Base-by-base conservation (phyloP, 2,329 filamentous ascomycete genomes). In the Paracoccidioides brasiliensis region DNA sequence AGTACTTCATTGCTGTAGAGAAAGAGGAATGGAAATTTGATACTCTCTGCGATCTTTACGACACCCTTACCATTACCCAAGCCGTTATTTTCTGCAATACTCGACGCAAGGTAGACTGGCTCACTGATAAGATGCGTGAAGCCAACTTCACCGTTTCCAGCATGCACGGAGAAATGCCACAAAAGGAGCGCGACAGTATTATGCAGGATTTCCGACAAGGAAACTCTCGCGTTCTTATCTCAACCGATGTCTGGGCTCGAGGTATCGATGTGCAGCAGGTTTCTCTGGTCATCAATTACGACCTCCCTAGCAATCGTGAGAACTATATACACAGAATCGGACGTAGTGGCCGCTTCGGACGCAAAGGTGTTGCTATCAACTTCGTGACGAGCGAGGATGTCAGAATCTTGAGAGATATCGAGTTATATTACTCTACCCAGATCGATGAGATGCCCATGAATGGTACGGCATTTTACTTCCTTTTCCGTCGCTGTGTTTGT, bases 1-100 rank as follows among this genome's bases (percentile, higher is more conserved):
- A 98, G 72, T 98, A 96, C 78, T 98, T 96, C 70, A 97, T 98
- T 66, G 93, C 93, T 1, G 93, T 97, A 22, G 93, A 98, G 74
- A 97, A 96, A 78, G 93, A 98, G 72, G 93, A 97, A 70, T 98
- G 93, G 93, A 98, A 98, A 73, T 95, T 98, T 64, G 93, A 98
- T 71, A 98, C 93, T 2, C 83, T 98, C 4, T 97, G 90, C 73
- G 93, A 98, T 75, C 84, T 98, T 56, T 98, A 98, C 79, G 93
- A 98, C 71, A 97, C 93, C 10, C 81, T 98, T 46, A 98, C 93
- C 55, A 97, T 98, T 68, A 97, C 93, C 14, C 93, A 97, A 76
- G 93, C 93, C 48, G 93, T 98, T 70, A 98, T 98, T 70, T 98
- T 98, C 80, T 98, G 93, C 80, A 98, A 98, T 75, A 98, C 93